Conservation (phyloP, 495 filamentous ascomycete species). For the Hypomontagnella monticulosa region DNA sequence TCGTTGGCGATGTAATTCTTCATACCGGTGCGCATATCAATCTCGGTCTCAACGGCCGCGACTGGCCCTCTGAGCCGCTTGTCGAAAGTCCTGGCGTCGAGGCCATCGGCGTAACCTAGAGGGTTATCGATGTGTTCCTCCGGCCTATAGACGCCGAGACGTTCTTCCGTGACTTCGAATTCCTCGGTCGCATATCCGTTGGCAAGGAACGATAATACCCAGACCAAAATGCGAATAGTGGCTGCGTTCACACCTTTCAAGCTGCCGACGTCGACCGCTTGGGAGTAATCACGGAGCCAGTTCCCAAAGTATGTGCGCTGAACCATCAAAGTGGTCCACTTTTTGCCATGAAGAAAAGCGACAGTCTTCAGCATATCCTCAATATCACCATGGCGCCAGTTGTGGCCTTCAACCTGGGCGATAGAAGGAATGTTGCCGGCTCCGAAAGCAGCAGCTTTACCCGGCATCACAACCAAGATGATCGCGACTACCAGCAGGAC, state of each 20-base stretch:
- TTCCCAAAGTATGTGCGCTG: conserved; percentile 93
- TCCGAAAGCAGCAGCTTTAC: conserved; percentile 80
- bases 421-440: conserved; percentile 97
- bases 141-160: conserved; percentile 90
- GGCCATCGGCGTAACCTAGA: conserved; percentile 88
- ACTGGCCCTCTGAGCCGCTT: conserved; percentile 83
- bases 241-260: conserved; percentile 88
- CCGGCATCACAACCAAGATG: conserved; percentile 70
- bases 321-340: conserved; percentile 92
- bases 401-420: conserved; percentile 90
- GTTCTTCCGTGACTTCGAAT: conserved; percentile 93
- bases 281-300: conserved; percentile 80
- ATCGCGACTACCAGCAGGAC: conserved; percentile 59
- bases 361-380: conserved; percentile 93
- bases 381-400: conserved; percentile 95
- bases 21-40: conserved; percentile 90
- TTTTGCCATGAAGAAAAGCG: conserved; percentile 86
- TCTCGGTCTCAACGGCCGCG: conserved; percentile 75
- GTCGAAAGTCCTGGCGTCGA: conserved; percentile 87
- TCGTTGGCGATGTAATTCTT: conserved; percentile 99
- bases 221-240: conserved; percentile 88
- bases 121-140: conserved; percentile 97
- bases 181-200: conserved; percentile 98
- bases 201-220: conserved; percentile 90
- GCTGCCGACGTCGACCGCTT: conserved; percentile 92